Base-by-base conservation (phyloP, 768 basidiomycete species). In the Mycena sanguinolenta region DNA sequence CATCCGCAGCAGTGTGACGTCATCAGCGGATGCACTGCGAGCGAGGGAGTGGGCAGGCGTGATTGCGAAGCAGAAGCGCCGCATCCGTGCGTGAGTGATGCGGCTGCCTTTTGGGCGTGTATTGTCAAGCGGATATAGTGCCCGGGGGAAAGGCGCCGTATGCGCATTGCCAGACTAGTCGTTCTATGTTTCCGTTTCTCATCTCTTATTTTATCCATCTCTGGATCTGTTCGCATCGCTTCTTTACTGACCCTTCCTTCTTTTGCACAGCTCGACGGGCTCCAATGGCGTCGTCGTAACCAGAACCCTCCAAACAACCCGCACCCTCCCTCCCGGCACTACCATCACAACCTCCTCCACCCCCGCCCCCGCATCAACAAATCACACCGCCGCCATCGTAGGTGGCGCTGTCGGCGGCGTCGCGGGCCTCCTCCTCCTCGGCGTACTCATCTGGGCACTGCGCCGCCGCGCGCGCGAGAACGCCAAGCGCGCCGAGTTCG, bases 381-480 rank as follows among this genome's bases (percentile, higher is more conserved):
- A 53, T 12, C 78, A 81, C 65, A 82, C 80, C 0, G 85, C 82
- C 32, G 79, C 86, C 4, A 88, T 89, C 65, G 83, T 88, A 5
- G 88, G 88, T 13, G 85, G 85, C 21, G 83, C 84, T 3, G 85
- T 88, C n/a, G 87, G 87, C 65, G 88, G 83, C 53, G 62, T 84
- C 4, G 83, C 75, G 4, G 78, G 74, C 27, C 59, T 77, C 54
- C 64, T 80, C 46, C 21, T 78, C 39, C 60, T 82, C 42, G 57
- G 63, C n/a, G 50, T 79, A 55, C 21, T 76, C 36, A 57, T 78
- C 63, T 76, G 79, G 69, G 70, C 78, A 71, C 67, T 81, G 52
- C 76, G 77, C 54, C 75, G 76, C n/a, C 79, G 76, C 50, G 67
- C 74, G 1, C 70, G 72, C 38, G 75, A 74, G 44, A 67, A 58